These are phyloP conservation scores for Trypanosoma mega DNA, from an alignment of 208 protist species.

Conservation along the genomic window DNA sequence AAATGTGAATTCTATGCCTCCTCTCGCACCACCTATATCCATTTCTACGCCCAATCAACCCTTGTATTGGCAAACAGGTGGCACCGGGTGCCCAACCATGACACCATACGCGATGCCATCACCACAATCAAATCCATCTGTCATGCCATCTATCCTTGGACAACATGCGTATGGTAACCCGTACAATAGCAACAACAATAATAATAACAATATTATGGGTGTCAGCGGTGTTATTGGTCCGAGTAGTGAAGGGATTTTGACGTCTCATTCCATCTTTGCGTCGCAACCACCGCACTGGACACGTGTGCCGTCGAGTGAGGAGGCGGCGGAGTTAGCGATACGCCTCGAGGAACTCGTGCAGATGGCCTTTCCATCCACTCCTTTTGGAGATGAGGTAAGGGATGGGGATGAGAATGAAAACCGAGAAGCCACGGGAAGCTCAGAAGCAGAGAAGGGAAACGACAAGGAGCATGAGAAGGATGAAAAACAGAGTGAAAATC, in stretches of 20 bases:
- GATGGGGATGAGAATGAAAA: neutral
- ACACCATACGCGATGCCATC: too few species aligned
- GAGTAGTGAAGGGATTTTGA: too few species aligned
- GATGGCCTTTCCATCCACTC: slow-evolving; percentile 27
- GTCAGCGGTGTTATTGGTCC: too few species aligned
- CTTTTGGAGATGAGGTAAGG: neutral
- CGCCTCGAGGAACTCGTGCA: slow-evolving; percentile 50
- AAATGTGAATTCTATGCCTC: neutral
- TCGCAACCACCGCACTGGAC: too few species aligned
- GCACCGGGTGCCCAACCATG: too few species aligned
- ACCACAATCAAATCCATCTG: too few species aligned
- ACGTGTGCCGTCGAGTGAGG: too few species aligned
- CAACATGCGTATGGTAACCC: slow-evolving; percentile 7
- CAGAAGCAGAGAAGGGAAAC: slow-evolving; percentile 16
- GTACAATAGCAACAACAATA: slow-evolving; percentile 2
- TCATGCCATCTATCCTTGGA: slow-evolving; percentile 27
- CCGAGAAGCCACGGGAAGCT: neutral
- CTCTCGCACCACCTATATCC: too few species aligned
- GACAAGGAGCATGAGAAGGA: slow-evolving; percentile 13
- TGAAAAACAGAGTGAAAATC: neutral
- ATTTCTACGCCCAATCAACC: too few species aligned
- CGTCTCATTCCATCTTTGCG: too few species aligned
- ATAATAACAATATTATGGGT: neutral
- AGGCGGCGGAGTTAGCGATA: slow-evolving; percentile 27
- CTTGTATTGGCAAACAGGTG: too few species aligned